Evolutionary conservation across 2,329 filamentous ascomycete genomes (phyloP).

Genomic region (Daldinia sp.): DNA sequence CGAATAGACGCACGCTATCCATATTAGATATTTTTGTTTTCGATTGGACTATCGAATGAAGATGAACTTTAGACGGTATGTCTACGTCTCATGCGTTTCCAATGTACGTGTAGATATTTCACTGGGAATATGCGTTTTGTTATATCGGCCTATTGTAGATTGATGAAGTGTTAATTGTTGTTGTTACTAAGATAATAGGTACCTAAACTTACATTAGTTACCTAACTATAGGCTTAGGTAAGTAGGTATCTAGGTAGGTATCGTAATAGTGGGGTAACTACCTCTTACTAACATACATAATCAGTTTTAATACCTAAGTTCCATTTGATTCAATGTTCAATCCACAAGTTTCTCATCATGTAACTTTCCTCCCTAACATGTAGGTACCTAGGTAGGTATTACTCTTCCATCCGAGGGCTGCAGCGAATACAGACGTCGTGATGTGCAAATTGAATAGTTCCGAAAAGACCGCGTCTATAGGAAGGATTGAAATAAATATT

Average conservation of each 20-base stretch:
- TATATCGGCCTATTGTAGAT: background rate
- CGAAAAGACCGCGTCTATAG: background rate
- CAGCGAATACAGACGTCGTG: background rate
- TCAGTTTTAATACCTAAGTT: no score
- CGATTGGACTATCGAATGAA: background rate
- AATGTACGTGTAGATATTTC: background rate
- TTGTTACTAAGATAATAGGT: conserved; percentile 10
- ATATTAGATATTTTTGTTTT: conserved; percentile 39
- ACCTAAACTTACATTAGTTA: background rate
- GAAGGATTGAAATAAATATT: background rate
- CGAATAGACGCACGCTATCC: conserved; percentile 47
- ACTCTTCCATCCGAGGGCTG: background rate
- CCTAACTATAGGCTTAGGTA: no score
- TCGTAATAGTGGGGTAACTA: no score
- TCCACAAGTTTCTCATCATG: no score
- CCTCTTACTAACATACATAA: no score
- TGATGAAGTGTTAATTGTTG: background rate
- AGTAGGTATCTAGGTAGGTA: conserved; percentile 1
- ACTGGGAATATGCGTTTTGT: no score
- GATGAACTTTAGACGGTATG: background rate
- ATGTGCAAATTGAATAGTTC: background rate
- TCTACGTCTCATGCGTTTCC: background rate
- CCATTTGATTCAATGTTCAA: no score
- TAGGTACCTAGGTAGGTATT: background rate
- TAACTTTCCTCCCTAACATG: no score